phyloP scores from a whole-genome alignment of 1,284 basidiomycete genomes.

The Trametes hirsuta region DNA sequence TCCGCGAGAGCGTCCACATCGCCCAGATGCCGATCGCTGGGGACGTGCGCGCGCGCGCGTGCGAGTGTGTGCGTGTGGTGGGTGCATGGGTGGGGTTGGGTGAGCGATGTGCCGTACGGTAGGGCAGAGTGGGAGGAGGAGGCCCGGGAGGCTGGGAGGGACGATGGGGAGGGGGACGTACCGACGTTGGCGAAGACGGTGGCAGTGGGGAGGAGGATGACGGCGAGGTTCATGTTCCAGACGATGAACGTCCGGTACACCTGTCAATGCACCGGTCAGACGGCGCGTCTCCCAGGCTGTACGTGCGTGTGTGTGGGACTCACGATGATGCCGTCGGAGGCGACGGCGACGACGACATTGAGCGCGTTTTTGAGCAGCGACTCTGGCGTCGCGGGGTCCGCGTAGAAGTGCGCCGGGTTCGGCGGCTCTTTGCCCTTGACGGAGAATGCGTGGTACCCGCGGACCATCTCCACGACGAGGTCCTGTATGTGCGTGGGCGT shows the following conservation, averaged over 20 bases:
- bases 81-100: too few species aligned
- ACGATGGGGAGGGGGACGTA: not conserved
- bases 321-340: conserved; percentile 12
- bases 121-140: too few species aligned
- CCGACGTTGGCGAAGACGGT: not conserved
- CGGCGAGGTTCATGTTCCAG: conserved; percentile 4
- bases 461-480: conserved; percentile 1
- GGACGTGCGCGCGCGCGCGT: too few species aligned
- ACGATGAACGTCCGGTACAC: conserved; percentile 12
- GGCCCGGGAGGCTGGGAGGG: too few species aligned
- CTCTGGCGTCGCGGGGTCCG: conserved; percentile 1
- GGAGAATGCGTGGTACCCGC: conserved; percentile 6
- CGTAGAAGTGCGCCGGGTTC: conserved; percentile 1
- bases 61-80: too few species aligned
- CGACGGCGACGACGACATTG: conserved; percentile 5
- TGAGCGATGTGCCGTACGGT: too few species aligned
- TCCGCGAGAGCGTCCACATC: conserved; percentile 7
- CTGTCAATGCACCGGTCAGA: not conserved
- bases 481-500: too few species aligned
- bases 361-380: conserved; percentile 10
- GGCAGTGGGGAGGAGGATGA: not conserved
- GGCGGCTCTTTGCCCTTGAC: not conserved
- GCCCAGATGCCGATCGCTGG: conserved; percentile 12
- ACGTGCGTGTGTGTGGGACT: not conserved
- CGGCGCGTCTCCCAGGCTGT: not conserved